These are phyloP conservation scores for Panicum miliaceum DNA, from an alignment of 176 grass and related monocot genomes.

Conservation along the genomic window DNA sequence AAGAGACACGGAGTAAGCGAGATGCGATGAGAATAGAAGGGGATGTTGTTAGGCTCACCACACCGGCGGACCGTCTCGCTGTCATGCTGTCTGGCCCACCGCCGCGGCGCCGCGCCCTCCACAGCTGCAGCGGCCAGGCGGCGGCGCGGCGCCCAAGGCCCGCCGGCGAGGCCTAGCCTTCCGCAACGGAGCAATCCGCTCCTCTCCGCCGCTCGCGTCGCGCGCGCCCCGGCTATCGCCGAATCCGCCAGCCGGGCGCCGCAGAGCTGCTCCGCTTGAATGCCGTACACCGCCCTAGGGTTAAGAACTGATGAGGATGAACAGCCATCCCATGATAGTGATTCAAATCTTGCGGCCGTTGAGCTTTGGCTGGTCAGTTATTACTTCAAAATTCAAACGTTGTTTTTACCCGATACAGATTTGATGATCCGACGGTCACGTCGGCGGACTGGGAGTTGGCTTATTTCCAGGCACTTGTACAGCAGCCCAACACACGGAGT, in stretches of 20 bases:
- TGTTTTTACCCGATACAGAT: no score
- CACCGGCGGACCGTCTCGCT: background rate
- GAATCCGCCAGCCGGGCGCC: background rate
- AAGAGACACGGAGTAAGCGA: background rate
- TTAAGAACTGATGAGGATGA: background rate
- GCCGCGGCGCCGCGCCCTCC: background rate
- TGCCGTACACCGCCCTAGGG: no score
- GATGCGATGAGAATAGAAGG: background rate
- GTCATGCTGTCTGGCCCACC: background rate
- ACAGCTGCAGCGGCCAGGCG: background rate
- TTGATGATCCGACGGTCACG: no score
- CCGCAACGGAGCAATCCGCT: background rate
- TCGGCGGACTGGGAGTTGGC: no score
- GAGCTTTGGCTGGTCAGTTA: no score
- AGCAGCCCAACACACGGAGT: no score
- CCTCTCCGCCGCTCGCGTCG: background rate
- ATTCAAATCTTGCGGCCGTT: no score
- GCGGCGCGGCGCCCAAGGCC: background rate
- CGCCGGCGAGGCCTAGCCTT: background rate
- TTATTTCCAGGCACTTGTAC: no score
- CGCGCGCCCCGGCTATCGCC: background rate
- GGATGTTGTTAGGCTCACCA: background rate
- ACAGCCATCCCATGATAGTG: background rate
- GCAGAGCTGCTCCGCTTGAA: background rate
- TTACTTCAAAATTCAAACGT: no score